Evolutionary conservation across 2,329 filamentous ascomycete genomes (phyloP).

Genomic region (Colletotrichum chrysophilum): DNA sequence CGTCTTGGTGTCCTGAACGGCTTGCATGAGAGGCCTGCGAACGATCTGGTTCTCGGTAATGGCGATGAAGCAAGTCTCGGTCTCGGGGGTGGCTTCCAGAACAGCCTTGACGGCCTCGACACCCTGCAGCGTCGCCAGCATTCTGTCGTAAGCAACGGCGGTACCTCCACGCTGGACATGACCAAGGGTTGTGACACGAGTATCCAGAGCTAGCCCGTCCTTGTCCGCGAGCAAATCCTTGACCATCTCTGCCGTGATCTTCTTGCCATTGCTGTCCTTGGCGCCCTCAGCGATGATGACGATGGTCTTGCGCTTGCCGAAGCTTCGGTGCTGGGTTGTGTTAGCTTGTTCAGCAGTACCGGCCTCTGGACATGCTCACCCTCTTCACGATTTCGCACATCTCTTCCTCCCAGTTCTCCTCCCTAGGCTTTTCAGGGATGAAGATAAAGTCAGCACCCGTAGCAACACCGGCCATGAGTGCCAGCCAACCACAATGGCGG

Average conservation of each 20-base stretch:
- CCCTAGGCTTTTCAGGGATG: conserved; percentile 90
- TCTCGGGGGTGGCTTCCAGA: conserved; percentile 85
- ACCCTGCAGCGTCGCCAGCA: conserved; percentile 90
- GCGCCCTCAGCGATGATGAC: conserved; percentile 98
- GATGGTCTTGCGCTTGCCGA: conserved; percentile 96
- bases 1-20: conserved; percentile 84
- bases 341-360: background rate
- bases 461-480: conserved; percentile 93
- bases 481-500: conserved; percentile 95
- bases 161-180: conserved; percentile 97
- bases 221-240: conserved; percentile 86
- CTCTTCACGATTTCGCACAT: conserved; percentile 82
- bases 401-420: conserved; percentile 85
- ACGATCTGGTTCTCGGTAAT: conserved; percentile 98
- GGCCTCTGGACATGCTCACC: conserved; percentile 45
- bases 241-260: conserved; percentile 81
- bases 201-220: conserved; percentile 82
- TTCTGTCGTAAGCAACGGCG: conserved; percentile 92
- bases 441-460: conserved; percentile 97
- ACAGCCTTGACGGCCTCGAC: conserved; percentile 94
- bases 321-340: conserved; percentile 71
- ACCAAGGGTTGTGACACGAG: conserved; percentile 90
- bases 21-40: conserved; percentile 85
- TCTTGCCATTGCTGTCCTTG: conserved; percentile 81
- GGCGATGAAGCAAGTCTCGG: conserved; percentile 91